These are phyloP conservation scores for Debaryomyces fabryi DNA, from an alignment of 1,139 yeast species.

Conservation along the genomic window DNA sequence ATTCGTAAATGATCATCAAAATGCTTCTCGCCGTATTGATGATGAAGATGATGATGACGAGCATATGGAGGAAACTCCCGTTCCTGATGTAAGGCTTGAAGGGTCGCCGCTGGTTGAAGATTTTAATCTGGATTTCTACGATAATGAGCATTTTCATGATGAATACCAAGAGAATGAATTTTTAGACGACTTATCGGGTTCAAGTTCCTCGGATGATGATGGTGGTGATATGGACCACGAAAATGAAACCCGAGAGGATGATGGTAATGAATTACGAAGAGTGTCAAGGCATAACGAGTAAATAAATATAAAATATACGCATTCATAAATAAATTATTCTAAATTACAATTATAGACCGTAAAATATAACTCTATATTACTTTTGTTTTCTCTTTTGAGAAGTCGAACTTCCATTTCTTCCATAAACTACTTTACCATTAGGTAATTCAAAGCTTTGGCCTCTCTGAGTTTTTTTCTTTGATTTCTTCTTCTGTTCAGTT, in stretches of 20 bases:
- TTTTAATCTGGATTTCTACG: slow-evolving; percentile 25
- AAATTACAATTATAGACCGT: slow-evolving; percentile 13
- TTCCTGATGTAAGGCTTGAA: slow-evolving; percentile 28
- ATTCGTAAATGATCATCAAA: slow-evolving; percentile 28
- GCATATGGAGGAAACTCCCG: slow-evolving; percentile 18
- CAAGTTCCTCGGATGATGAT: slow-evolving; percentile 39
- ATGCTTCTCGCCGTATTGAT: slow-evolving; percentile 1
- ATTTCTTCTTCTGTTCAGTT: slow-evolving; percentile 21
- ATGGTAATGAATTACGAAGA: slow-evolving; percentile 34
- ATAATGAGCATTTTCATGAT: slow-evolving; percentile 26
- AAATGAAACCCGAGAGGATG: slow-evolving; percentile 17
- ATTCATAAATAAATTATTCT: not conserved
- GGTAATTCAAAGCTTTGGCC: slow-evolving; percentile 56
- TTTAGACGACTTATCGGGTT: slow-evolving; percentile 41
- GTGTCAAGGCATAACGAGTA: slow-evolving; percentile 44
- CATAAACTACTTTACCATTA: slow-evolving; percentile 61
- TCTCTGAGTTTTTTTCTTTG: slow-evolving; percentile 35
- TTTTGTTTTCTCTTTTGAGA: slow-evolving; percentile 19
- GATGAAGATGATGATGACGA: slow-evolving; percentile 24
- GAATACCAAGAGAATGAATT: slow-evolving; percentile 29
- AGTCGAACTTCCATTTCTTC: slow-evolving; percentile 31
- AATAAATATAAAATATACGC: slow-evolving; percentile 9
- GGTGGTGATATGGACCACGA: slow-evolving; percentile 16
- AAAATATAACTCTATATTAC: slow-evolving; percentile 11
- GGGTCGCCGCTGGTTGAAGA: slow-evolving; percentile 28